A percentile compares a stretch with the other conserved stretches of the same genome.
These are phyloP conservation scores for Nepenthes alata DNA, from an alignment of 179 eudicot species.

Conservation along the genomic window DNA sequence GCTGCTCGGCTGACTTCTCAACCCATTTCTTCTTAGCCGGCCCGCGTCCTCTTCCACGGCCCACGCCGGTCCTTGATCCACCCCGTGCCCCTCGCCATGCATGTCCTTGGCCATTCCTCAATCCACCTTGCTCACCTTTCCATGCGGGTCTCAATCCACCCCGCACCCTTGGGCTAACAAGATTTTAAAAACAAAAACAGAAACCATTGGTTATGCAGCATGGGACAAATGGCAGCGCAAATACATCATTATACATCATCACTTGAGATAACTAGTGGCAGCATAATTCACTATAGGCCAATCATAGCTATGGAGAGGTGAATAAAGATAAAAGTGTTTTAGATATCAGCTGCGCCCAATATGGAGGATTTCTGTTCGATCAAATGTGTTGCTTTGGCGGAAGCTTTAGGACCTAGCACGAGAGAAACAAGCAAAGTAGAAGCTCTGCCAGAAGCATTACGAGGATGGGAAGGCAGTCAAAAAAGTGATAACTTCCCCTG, in stretches of 20 bases:
- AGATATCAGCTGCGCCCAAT: too few relatives aligned
- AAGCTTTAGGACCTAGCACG: too few relatives aligned
- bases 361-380: too few relatives aligned
- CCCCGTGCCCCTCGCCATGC: constrained; percentile 21
- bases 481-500: too few relatives aligned
- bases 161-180: constrained; percentile 30
- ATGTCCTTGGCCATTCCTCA: constrained; percentile 32
- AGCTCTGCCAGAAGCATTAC: too few relatives aligned
- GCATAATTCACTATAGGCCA: too few relatives aligned
- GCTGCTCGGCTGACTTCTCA: constrained; percentile 66
- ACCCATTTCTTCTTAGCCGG: constrained; percentile 31
- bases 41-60: constrained; percentile 27
- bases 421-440: too few relatives aligned
- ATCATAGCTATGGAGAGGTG: too few relatives aligned
- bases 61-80: constrained; percentile 11
- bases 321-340: too few relatives aligned
- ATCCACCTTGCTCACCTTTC: constrained; percentile 41
- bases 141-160: constrained; percentile 21
- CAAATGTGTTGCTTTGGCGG: too few relatives aligned
- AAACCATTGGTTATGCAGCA: background rate
- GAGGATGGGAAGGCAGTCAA: too few relatives aligned
- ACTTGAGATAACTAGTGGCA: too few relatives aligned
- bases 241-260: background rate
- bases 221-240: background rate
- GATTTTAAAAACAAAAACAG: background rate